Evolutionary conservation across 306 rosid genomes (phyloP).

Genomic region (Hylodesmum podocarpum): DNA sequence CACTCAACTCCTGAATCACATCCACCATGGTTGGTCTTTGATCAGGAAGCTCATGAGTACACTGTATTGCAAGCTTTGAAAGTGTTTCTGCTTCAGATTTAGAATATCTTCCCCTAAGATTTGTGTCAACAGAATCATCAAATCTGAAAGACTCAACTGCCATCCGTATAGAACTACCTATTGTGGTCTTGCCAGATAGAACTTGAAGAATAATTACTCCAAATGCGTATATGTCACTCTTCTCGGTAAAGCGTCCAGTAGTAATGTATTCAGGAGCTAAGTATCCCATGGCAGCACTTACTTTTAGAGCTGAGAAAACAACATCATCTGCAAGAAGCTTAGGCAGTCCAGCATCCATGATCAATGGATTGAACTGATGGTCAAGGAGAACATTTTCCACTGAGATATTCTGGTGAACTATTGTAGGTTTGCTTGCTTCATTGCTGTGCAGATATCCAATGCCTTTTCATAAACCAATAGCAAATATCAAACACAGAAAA

Average conservation of each 20-base stretch:
- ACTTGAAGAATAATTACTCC: constrained; percentile 89
- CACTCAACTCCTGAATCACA: constrained; percentile 55
- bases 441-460: constrained; percentile 73
- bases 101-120: constrained; percentile 54
- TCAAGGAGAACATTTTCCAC: constrained; percentile 80
- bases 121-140: constrained; percentile 63
- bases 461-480: constrained; percentile 47
- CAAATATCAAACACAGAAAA: constrained; percentile 8
- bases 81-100: constrained; percentile 64
- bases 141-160: constrained; percentile 53
- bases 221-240: constrained; percentile 89
- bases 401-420: constrained; percentile 88
- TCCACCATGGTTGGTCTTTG: constrained; percentile 64
- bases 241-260: constrained; percentile 87
- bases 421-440: constrained; percentile 63
- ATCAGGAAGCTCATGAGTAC: constrained; percentile 72
- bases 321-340: constrained; percentile 94
- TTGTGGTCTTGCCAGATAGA: constrained; percentile 57
- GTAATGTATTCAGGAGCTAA: constrained; percentile 91
- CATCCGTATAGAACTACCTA: constrained; percentile 51
- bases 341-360: constrained; percentile 77
- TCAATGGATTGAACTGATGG: constrained; percentile 67
- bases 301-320: constrained; percentile 84
- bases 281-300: constrained; percentile 98
- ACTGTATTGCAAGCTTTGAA: constrained; percentile 57